Base-by-base conservation (phyloP, 495 filamentous ascomycete genomes). In the Xeromyces bisporus region DNA sequence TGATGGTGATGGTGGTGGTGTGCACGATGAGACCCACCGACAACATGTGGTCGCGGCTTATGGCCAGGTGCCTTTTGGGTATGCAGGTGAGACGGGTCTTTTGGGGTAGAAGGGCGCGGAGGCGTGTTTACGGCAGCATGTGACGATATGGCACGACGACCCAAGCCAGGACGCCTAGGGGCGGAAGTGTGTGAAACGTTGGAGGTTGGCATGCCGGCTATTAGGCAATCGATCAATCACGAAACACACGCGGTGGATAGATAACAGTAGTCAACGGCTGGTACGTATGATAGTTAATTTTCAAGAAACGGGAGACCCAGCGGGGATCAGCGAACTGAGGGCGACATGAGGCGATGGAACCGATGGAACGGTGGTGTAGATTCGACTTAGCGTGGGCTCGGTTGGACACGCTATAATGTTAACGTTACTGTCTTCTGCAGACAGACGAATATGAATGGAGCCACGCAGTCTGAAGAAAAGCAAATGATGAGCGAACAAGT, bases 121-220 rank as follows among this genome's bases (percentile, higher is more conserved):
- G 56, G 54, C 47, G 56, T 59, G 47, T 18, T 26, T 6, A 58
- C 47, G 18, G 60, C 53, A 26, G 57, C 57, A 46, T 64, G 53
- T 23, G 60, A 64, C 34, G 60, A 64, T 25, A 62, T 53, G 15
- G 60, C 58, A 39, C 60, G 60, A 36, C 57, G 57, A 43, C 48
- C 57, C 40, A 64, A 46, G 32, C 49, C 60, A 26, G 60, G 60
- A 43, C 60, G 58, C 50, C 61, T 64, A 20, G 60, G 57, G 32
- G 60, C 62, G 10, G 57, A 48, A n/a, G 50, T 53, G 41, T 46
- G 58, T 18, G 46, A 47, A 23, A 39, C 48, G 3, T 23, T 13
- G 17, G n/a, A n/a, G n/a, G 20, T 21, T 5, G 20, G 20, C 20
- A 21, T 21, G 20, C 5, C n/a, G n/a, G n/a, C n/a, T n/a, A n/a